A percentile compares a stretch with the other conserved stretches of the same genome.
These are phyloP conservation scores for Fusarium sacchari DNA, from an alignment of 2,329 filamentous ascomycete genomes.

Conservation along the genomic window DNA sequence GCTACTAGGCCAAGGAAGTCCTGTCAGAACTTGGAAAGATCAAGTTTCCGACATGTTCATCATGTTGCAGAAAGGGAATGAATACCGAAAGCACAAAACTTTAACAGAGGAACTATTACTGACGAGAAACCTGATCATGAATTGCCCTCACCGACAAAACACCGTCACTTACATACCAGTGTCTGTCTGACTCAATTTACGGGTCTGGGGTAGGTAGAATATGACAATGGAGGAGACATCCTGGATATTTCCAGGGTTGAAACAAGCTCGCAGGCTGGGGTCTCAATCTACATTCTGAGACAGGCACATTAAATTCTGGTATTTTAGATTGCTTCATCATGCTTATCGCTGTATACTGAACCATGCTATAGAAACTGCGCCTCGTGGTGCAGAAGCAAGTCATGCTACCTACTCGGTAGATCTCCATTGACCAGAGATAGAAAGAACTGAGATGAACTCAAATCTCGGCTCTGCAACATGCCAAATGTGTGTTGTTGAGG, in stretches of 20 bases:
- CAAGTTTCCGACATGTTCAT: constrained; percentile 12
- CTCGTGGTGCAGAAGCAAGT: not conserved
- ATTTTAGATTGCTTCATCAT: constrained; percentile 18
- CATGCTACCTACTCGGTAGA: constrained; percentile 8
- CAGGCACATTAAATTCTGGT: not conserved
- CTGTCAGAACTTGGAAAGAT: constrained; percentile 19
- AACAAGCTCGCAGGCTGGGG: constrained; percentile 37
- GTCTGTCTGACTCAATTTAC: constrained; percentile 33
- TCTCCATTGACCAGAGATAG: constrained; percentile 14
- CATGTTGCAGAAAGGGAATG: not conserved
- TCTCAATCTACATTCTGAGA: constrained; percentile 12
- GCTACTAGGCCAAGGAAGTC: not conserved
- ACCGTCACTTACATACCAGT: constrained; percentile 32
- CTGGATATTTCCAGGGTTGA: constrained; percentile 23
- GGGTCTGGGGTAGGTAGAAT: constrained; percentile 40
- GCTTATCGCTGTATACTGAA: not conserved
- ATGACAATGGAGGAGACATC: constrained; percentile 20
- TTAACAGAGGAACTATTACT: not conserved
- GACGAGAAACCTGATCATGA: not conserved
- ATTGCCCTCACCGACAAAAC: constrained; percentile 30
- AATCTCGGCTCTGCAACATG: constrained; percentile 22
- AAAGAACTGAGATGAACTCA: constrained; percentile 11
- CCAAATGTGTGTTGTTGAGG: constrained; percentile 9
- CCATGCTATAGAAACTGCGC: not conserved
- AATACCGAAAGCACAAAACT: not conserved